Conservation (phyloP, 78 protist genomes). For the Dictyostelium capitatum region DNA sequence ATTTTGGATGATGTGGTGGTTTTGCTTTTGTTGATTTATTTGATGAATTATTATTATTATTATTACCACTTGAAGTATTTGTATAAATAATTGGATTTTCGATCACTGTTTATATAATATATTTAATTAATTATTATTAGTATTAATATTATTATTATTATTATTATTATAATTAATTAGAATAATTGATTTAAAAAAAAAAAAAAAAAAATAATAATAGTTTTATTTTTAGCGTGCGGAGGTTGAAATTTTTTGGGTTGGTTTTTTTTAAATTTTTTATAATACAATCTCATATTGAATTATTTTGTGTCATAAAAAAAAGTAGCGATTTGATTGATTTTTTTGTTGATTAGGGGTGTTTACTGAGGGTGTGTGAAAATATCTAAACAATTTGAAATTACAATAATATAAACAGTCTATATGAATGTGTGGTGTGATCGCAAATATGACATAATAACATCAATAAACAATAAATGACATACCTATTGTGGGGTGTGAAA, state of each 20-base stretch:
- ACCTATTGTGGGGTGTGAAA: conserved; percentile 12
- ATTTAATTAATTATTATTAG: not conserved
- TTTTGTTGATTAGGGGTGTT: not conserved
- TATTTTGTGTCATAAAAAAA: not conserved
- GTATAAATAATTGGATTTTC: not conserved
- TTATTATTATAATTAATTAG: not conserved
- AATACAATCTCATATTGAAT: not conserved
- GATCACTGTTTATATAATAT: not conserved
- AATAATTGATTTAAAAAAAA: not conserved
- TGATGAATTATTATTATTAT: not conserved
- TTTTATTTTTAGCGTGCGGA: not conserved
- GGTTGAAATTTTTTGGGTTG: not conserved
- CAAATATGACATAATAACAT: not conserved
- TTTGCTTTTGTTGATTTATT: not conserved
- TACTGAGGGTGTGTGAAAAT: conserved; percentile 8
- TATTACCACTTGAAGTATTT: not conserved
- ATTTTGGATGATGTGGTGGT: conserved; percentile 11
- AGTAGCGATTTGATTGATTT: not conserved
- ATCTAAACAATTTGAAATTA: not conserved
- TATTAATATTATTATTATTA: not conserved
- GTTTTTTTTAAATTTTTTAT: not conserved
- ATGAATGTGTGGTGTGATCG: no score
- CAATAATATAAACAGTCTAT: not conserved
- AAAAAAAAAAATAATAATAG: not conserved
- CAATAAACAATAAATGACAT: not conserved